Conservation (phyloP, 306 rosid species). For the Macrotyloma uniflorum region DNA sequence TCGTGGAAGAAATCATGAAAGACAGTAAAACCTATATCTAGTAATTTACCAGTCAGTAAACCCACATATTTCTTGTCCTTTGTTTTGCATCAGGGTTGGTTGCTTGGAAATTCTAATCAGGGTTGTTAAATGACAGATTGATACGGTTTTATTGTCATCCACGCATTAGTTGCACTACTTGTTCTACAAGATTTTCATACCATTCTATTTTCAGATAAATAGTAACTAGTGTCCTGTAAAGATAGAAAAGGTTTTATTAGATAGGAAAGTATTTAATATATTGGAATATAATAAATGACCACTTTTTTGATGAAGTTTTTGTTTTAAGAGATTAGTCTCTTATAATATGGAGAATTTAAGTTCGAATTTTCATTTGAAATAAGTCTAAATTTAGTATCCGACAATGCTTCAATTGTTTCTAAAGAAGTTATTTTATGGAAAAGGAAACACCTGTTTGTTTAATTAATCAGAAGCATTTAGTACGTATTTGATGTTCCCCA, state of each 20-base stretch:
- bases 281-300: background rate
- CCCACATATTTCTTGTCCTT: conserved; percentile 10
- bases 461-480: background rate
- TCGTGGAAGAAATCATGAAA: conserved; percentile 10
- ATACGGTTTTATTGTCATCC: background rate
- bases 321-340: background rate
- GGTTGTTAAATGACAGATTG: conserved; percentile 8
- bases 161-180: conserved; percentile 14
- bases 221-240: background rate
- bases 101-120: background rate
- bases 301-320: background rate
- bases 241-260: background rate
- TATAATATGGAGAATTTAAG: no score
- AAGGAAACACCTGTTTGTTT: background rate
- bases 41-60: background rate
- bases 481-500: background rate
- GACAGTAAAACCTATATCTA: background rate
- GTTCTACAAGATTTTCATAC: background rate
- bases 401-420: no score
- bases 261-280: no score
- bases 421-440: no score
- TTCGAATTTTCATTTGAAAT: background rate
- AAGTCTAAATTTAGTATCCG: no score
- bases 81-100: background rate
- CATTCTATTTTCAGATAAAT: background rate